Evolutionary conservation across 2,329 filamentous ascomycete species (phyloP).

Genomic region (Lasiodiplodia sp.): DNA sequence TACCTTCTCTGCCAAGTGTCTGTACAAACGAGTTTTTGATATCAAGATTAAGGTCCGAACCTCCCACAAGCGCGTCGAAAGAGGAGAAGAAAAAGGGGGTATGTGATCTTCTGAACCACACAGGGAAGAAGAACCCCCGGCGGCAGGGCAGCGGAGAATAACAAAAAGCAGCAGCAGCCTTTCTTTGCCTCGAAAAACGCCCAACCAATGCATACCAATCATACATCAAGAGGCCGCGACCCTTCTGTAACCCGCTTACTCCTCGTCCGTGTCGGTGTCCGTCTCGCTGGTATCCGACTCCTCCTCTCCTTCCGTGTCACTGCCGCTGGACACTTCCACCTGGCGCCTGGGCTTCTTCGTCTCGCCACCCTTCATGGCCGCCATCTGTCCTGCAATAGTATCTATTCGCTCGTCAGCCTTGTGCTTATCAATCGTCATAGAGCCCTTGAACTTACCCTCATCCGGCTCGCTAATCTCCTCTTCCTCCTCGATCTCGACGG

Average conservation of each 20-base stretch:
- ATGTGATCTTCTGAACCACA: not conserved
- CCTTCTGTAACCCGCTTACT: constrained; percentile 37
- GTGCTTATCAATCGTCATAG: constrained; percentile 27
- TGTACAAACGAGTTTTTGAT: constrained; percentile 5
- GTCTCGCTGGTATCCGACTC: constrained; percentile 60
- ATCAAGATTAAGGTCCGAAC: not conserved
- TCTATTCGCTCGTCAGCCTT: constrained; percentile 61
- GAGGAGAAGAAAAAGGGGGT: not conserved
- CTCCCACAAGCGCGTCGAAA: not conserved
- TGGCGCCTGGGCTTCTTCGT: constrained; percentile 64
- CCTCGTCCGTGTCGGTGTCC: constrained; percentile 52
- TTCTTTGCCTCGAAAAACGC: constrained; percentile 19
- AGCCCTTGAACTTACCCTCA: constrained; percentile 73
- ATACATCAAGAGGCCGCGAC: constrained; percentile 17
- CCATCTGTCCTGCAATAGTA: constrained; percentile 90
- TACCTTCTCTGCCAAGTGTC: not conserved
- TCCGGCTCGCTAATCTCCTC: constrained; percentile 98
- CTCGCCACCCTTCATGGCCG: constrained; percentile 76
- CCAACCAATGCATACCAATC: constrained; percentile 26
- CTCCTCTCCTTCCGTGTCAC: constrained; percentile 70
- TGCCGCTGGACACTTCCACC: constrained; percentile 69
- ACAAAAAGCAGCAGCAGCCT: constrained; percentile 10
- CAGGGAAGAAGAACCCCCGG: constrained; percentile 30
- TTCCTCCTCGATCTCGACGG: constrained; percentile 78
- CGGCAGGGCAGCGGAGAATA: not conserved